These are phyloP conservation scores for Aspergillus asperescens DNA, from an alignment of 495 filamentous ascomycete genomes.

Conservation along the genomic window DNA sequence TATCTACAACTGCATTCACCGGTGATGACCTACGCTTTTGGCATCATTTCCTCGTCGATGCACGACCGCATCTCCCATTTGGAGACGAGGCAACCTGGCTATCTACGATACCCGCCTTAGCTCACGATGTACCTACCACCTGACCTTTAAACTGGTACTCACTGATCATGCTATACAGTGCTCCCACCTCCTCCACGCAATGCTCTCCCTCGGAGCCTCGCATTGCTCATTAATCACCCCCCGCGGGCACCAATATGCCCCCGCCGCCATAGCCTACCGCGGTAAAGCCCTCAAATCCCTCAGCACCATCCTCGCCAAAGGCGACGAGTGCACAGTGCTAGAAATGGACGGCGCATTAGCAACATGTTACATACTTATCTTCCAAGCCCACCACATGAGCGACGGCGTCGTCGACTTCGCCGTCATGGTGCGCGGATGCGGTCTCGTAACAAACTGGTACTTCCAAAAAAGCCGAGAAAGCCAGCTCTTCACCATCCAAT, in stretches of 20 bases:
- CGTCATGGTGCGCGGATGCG: conserved; percentile 56
- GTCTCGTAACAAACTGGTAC: conserved; percentile 50
- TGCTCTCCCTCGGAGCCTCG: conserved; percentile 54
- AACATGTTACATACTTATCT: conserved; percentile 54
- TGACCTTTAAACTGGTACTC: too few species aligned
- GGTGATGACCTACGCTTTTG: conserved; percentile 58
- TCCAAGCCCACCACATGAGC: conserved; percentile 53
- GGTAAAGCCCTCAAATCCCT: conserved; percentile 53
- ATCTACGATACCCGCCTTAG: conserved; percentile 52
- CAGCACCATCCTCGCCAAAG: conserved; percentile 39
- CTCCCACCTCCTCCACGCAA: conserved; percentile 48
- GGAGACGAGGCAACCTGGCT: conserved; percentile 54
- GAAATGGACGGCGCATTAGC: conserved; percentile 49
- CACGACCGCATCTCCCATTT: conserved; percentile 56
- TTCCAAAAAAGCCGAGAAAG: conserved; percentile 24
- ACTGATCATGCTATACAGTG: conserved; percentile 19
- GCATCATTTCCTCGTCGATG: conserved; percentile 54
- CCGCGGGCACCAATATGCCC: conserved; percentile 17
- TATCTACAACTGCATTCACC: conserved; percentile 35
- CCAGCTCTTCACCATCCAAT: conserved; percentile 43
- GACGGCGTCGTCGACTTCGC: conserved; percentile 60
- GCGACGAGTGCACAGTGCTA: conserved; percentile 21
- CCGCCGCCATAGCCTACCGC: conserved; percentile 48
- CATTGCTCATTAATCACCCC: conserved; percentile 39
- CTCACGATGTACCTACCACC: conserved; percentile 52